These are phyloP conservation scores for Euphorbia lathyris DNA, from an alignment of 345 rosid genomes.

Conservation along the genomic window DNA sequence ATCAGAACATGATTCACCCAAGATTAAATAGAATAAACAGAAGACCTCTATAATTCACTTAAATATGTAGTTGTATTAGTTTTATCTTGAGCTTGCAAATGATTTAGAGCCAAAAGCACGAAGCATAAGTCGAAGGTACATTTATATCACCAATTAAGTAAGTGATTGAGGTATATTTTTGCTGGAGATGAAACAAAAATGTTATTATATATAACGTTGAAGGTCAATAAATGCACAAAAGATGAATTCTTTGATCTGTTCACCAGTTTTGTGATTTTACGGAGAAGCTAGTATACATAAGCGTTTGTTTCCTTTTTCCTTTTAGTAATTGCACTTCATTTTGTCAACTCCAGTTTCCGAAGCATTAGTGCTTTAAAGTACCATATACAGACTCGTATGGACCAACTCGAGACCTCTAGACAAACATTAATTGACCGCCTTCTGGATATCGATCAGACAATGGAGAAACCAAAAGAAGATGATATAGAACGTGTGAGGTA, in stretches of 20 bases:
- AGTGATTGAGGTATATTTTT: not conserved
- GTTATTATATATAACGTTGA: not conserved
- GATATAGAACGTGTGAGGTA: constrained; percentile 72
- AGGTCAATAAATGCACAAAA: not conserved
- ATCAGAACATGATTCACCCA: not conserved
- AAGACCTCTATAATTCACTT: not conserved
- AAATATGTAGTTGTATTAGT: not conserved
- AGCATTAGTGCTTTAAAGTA: constrained; percentile 70
- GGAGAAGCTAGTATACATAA: not conserved
- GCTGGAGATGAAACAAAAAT: not conserved
- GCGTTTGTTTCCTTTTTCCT: not conserved
- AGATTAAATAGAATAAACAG: not conserved
- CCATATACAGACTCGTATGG: constrained; percentile 80
- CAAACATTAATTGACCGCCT: constrained; percentile 56
- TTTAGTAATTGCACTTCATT: constrained; percentile 18
- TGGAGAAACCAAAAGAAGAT: constrained; percentile 73
- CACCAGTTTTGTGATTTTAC: not conserved
- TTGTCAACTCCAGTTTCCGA: constrained; percentile 53
- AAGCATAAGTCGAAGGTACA: not conserved
- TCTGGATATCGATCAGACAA: constrained; percentile 67
- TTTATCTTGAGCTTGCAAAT: not conserved
- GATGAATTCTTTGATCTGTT: not conserved
- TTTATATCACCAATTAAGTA: not conserved
- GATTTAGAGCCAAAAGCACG: not conserved
- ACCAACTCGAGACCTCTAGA: constrained; percentile 66